Percentiles rank a stretch among this genome's conserved stretches.
phyloP scores from a whole-genome alignment of 768 basidiomycete genomes.

The Rickenella mellea region DNA sequence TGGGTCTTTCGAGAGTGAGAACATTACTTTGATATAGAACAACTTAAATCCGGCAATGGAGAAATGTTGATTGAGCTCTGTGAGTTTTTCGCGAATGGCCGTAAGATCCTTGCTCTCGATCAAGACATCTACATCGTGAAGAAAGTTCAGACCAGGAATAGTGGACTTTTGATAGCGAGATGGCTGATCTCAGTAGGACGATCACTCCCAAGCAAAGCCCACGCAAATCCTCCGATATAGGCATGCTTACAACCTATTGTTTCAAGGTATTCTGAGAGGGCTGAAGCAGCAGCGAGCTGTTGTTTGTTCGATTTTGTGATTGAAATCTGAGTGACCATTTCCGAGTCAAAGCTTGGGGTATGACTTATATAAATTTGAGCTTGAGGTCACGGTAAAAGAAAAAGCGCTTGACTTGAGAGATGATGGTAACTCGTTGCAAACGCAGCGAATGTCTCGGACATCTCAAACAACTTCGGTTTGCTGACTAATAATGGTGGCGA shows the following conservation, averaged over 20 bases:
- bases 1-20: neutral
- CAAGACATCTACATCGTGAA: constrained; percentile 22
- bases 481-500: no score
- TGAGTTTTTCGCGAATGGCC: constrained; percentile 12
- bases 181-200: constrained; percentile 20
- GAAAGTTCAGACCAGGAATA: no score
- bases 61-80: constrained; percentile 15
- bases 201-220: constrained; percentile 18
- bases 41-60: constrained; percentile 16
- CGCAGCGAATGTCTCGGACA: no score
- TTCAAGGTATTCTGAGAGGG: constrained; percentile 6
- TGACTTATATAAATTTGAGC: neutral
- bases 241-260: constrained; percentile 16
- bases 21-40: constrained; percentile 19
- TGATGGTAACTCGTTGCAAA: no score
- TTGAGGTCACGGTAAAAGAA: no score
- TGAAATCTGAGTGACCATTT: no score
- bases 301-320: no score
- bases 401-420: no score
- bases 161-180: no score
- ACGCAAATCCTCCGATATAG: constrained; percentile 23
- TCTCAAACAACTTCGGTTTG: no score
- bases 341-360: neutral
- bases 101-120: constrained; percentile 15
- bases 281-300: no score